Evolutionary conservation across 805 yeast genomes (phyloP).

Genomic region (Candida stauntonica): DNA sequence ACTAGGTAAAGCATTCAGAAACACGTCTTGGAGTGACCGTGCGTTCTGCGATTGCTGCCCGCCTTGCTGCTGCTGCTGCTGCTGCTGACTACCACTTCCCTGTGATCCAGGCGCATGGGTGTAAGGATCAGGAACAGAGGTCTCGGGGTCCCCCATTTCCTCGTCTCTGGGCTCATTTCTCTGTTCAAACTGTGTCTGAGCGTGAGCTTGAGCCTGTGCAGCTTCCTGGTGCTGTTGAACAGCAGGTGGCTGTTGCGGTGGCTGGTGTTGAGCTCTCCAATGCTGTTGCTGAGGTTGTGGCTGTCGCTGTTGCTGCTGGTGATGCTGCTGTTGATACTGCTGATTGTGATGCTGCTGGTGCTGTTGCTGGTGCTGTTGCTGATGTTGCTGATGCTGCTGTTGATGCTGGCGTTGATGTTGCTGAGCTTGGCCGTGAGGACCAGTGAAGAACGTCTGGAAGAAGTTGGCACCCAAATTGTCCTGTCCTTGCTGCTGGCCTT

Average conservation of each 20-base stretch:
- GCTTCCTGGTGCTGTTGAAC: constrained; percentile 1
- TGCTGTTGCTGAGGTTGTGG: constrained; percentile 1
- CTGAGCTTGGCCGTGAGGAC: not conserved
- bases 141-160: constrained; percentile 11
- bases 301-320: constrained; percentile 1
- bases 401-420: constrained; percentile 1
- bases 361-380: not conserved
- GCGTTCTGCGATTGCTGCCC: constrained; percentile 5
- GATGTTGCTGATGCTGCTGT: constrained; percentile 4
- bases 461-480: too few species aligned
- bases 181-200: constrained; percentile 1
- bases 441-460: not conserved
- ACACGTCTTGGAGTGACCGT: constrained; percentile 7
- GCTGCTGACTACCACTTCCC: too few species aligned
- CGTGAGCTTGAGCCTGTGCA: constrained; percentile 1
- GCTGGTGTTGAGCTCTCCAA: not conserved
- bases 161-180: constrained; percentile 7
- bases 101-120: not conserved
- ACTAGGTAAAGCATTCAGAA: constrained; percentile 11
- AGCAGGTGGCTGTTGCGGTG: not conserved
- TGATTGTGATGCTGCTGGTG: not conserved
- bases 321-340: not conserved
- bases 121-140: constrained; percentile 6
- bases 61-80: constrained; percentile 2
- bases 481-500: too few species aligned